These are phyloP conservation scores for Phytopythium litorale DNA, from an alignment of 352 stramenopile species.

Conservation along the genomic window DNA sequence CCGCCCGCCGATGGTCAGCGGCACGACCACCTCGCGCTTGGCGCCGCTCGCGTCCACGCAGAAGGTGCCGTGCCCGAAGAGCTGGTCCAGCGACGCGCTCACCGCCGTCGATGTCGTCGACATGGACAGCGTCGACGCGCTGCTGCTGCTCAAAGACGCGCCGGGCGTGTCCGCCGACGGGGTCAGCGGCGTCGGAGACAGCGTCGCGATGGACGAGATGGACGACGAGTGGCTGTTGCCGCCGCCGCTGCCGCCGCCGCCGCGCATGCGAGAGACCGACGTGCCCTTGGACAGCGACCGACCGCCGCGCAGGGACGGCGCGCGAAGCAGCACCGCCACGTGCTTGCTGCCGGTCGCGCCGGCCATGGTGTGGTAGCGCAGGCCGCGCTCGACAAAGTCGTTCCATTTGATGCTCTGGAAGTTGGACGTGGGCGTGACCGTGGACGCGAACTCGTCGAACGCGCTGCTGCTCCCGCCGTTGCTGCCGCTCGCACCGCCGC, in stretches of 20 bases:
- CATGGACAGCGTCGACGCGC: conserved; percentile 19
- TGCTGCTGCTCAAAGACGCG: conserved; percentile 22
- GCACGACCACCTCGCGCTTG: conserved; percentile 49
- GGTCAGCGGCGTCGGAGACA: conserved; percentile 25
- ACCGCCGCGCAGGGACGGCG: conserved; percentile 23
- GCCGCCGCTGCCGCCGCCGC: background rate
- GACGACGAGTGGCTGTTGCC: conserved; percentile 20
- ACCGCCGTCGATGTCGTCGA: conserved; percentile 27
- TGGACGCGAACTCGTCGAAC: conserved; percentile 35
- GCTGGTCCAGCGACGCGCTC: conserved; percentile 28
- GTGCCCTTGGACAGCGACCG: conserved; percentile 26
- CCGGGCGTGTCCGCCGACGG: conserved; percentile 14
- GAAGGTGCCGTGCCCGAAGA: conserved; percentile 64
- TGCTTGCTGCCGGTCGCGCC: conserved; percentile 50
- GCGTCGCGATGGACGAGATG: conserved; percentile 15
- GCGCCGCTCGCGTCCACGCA: conserved; percentile 46
- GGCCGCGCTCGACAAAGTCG: conserved; percentile 58
- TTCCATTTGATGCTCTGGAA: conserved; percentile 72
- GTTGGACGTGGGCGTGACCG: conserved; percentile 58
- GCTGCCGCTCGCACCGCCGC: conserved; percentile 8
- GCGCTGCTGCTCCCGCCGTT: conserved; percentile 14
- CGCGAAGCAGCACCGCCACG: conserved; percentile 50
- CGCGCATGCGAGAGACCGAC: conserved; percentile 21
- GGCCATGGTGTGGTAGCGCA: conserved; percentile 62
- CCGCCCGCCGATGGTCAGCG: conserved; percentile 59